Percentiles rank a stretch among this genome's conserved stretches.
These are phyloP conservation scores for Paraphaeosphaeria sporulosa DNA, from an alignment of 2,329 filamentous ascomycete species.

Conservation along the genomic window DNA sequence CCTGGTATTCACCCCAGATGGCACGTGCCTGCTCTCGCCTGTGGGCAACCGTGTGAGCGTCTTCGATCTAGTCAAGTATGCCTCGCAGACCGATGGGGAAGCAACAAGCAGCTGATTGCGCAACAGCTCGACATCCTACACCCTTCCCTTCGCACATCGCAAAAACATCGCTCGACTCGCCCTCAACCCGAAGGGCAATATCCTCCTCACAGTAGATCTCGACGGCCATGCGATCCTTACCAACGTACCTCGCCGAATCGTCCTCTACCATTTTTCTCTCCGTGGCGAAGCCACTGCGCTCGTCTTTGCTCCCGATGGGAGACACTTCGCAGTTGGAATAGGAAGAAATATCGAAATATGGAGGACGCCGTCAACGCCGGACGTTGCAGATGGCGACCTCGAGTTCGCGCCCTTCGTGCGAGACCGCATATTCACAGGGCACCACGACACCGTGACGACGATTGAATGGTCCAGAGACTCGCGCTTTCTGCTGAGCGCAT, in stretches of 20 bases:
- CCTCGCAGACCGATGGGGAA: conserved; percentile 11
- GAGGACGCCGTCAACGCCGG: conserved; percentile 91
- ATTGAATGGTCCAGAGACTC: conserved; percentile 98
- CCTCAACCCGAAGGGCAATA: conserved; percentile 87
- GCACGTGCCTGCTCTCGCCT: conserved; percentile 92
- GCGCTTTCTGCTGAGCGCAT: conserved; percentile 89
- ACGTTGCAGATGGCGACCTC: conserved; percentile 80
- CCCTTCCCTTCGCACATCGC: conserved; percentile 88
- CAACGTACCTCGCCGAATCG: conserved; percentile 83
- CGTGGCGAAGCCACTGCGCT: conserved; percentile 82
- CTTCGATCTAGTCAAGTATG: conserved; percentile 94
- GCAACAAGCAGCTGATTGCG: conserved; percentile 9
- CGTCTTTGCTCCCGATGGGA: conserved; percentile 88
- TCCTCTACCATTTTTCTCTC: conserved; percentile 96
- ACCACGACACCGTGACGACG: conserved; percentile 85
- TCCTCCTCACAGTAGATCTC: conserved; percentile 92
- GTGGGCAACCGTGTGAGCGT: conserved; percentile 96
- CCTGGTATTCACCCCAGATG: conserved; percentile 94
- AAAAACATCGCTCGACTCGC: conserved; percentile 91
- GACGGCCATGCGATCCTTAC: conserved; percentile 93
- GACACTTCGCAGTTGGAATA: conserved; percentile 87
- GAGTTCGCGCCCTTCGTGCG: conserved; percentile 95
- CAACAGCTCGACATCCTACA: conserved; percentile 82
- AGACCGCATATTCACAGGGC: conserved; percentile 84
- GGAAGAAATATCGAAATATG: conserved; percentile 92